Percentiles rank a stretch among this genome's conserved stretches.
phyloP scores from a whole-genome alignment of 2,329 filamentous ascomycete genomes.

The Botryotinia convoluta region DNA sequence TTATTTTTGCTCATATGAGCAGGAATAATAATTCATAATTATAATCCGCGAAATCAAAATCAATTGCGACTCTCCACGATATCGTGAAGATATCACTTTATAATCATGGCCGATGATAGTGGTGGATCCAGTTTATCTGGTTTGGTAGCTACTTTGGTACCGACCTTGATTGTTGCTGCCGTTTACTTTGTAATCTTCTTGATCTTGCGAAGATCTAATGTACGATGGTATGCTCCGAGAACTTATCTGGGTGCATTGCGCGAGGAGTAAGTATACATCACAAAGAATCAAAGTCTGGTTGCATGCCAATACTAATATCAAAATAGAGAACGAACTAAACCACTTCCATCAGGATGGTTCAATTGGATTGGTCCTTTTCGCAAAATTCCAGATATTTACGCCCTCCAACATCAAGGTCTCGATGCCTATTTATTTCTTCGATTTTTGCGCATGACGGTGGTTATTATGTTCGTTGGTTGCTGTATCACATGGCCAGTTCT shows the following conservation, averaged over 20 bases:
- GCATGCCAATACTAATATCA: constrained; percentile 23
- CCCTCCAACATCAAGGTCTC: constrained; percentile 86
- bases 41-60: not conserved
- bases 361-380: constrained; percentile 69
- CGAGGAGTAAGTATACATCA: constrained; percentile 37
- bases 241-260: constrained; percentile 54
- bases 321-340: constrained; percentile 54
- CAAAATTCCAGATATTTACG: constrained; percentile 69
- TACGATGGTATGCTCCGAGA: constrained; percentile 52
- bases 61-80: not conserved
- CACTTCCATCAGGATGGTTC: constrained; percentile 58
- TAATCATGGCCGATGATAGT: not conserved
- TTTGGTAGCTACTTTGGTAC: constrained; percentile 49
- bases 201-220: constrained; percentile 48
- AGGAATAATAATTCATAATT: not conserved
- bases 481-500: constrained; percentile 84
- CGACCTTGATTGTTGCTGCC: constrained; percentile 44
- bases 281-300: not conserved
- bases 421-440: constrained; percentile 90
- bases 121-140: constrained; percentile 36
- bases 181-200: constrained; percentile 50
- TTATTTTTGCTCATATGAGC: constrained; percentile 14
- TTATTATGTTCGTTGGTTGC: constrained; percentile 80
- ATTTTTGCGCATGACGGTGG: constrained; percentile 74
- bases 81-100: not conserved